Conservation (phyloP, 2,329 filamentous ascomycete species). For the Chalaropsis thielavioides region DNA sequence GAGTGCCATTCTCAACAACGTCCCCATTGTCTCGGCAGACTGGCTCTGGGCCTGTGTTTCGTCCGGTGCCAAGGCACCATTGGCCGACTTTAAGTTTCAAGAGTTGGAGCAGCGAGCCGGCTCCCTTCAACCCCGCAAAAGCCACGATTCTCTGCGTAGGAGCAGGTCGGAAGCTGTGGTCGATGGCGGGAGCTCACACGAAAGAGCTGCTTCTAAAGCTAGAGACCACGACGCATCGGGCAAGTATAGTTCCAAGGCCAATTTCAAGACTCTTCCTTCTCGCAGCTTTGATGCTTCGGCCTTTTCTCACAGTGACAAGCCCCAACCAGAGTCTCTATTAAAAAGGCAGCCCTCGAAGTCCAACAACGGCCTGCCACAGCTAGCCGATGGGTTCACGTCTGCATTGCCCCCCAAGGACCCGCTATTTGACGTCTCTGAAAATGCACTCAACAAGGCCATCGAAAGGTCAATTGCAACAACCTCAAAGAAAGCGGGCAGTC, state of each 20-base stretch:
- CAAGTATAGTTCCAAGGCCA: background rate
- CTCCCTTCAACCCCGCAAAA: constrained; percentile 20
- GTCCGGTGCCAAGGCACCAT: background rate
- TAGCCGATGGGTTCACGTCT: background rate
- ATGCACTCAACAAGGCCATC: background rate
- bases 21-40: constrained; percentile 64
- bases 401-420: background rate
- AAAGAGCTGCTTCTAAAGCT: background rate
- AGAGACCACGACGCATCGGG: background rate
- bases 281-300: background rate
- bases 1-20: constrained; percentile 56
- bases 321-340: background rate
- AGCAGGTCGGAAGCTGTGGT: background rate
- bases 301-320: background rate
- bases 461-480: background rate
- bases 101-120: constrained; percentile 17
- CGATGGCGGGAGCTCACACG: background rate
- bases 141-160: background rate
- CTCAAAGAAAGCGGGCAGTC: background rate
- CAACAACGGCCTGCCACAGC: background rate
- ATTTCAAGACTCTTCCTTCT: background rate
- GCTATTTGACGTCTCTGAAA: constrained; percentile 9
- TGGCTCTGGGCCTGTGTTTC: constrained; percentile 76
- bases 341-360: background rate
- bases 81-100: constrained; percentile 4